Percentiles rank a stretch among this genome's conserved stretches.
These are phyloP conservation scores for Gloeopeniophorella convolvens DNA, from an alignment of 768 basidiomycete species.

Conservation along the genomic window DNA sequence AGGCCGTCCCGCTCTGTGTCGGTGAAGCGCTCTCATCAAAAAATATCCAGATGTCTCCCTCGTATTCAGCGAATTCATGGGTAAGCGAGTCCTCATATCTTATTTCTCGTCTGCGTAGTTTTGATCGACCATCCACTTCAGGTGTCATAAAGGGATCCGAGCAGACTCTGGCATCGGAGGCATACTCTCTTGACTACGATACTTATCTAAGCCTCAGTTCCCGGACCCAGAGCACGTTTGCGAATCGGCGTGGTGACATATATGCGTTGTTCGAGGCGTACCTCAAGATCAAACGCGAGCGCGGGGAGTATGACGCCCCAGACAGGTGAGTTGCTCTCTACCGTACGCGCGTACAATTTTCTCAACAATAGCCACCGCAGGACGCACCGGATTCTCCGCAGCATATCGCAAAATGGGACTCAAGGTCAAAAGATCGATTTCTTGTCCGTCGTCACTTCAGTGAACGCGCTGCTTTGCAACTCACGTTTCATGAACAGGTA, in stretches of 20 bases:
- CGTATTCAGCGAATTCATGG: slow-evolving; percentile 63
- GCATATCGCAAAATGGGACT: neutral
- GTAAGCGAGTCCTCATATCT: slow-evolving; percentile 26
- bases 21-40: too few species aligned
- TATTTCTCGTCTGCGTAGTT: too few species aligned
- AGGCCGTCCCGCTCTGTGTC: too few species aligned
- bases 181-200: slow-evolving; percentile 10
- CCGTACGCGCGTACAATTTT: too few species aligned
- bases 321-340: slow-evolving; percentile 47
- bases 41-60: slow-evolving; percentile 45
- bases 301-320: slow-evolving; percentile 48
- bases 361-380: neutral
- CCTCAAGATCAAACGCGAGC: slow-evolving; percentile 36
- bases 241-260: slow-evolving; percentile 46
- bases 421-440: slow-evolving; percentile 12
- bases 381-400: slow-evolving; percentile 11
- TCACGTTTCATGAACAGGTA: slow-evolving; percentile 38
- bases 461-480: neutral
- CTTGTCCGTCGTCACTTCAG: neutral
- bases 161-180: slow-evolving; percentile 29
- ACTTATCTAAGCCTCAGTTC: slow-evolving; percentile 33
- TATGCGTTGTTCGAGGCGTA: slow-evolving; percentile 45
- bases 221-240: slow-evolving; percentile 49
- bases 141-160: slow-evolving; percentile 69
- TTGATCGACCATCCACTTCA: neutral